Evolutionary conservation across 495 filamentous ascomycete species (phyloP).

Genomic region (Penicillium cosmopolitanum): DNA sequence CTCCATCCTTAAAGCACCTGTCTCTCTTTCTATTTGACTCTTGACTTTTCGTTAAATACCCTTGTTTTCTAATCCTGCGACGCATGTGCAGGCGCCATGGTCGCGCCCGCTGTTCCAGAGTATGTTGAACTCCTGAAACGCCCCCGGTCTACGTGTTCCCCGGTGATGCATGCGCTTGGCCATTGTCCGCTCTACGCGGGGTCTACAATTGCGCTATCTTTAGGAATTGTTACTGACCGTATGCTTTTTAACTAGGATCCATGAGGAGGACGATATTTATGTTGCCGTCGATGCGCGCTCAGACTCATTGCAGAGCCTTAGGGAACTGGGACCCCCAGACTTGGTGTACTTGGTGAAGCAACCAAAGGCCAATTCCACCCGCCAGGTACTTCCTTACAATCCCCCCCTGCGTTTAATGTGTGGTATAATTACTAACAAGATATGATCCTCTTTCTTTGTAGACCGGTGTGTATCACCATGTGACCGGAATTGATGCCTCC

Average conservation of each 20-base stretch:
- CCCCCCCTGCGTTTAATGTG: not conserved
- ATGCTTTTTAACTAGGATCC: slow-evolving; percentile 63
- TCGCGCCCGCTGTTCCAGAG: slow-evolving; percentile 89
- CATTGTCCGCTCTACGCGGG: slow-evolving; percentile 20
- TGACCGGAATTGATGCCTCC: slow-evolving; percentile 95
- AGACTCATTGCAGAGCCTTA: slow-evolving; percentile 77
- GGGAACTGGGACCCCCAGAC: slow-evolving; percentile 94
- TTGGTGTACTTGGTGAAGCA: slow-evolving; percentile 94
- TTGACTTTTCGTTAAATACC: slow-evolving; percentile 7
- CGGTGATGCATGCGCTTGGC: slow-evolving; percentile 31
- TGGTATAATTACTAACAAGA: slow-evolving; percentile 4
- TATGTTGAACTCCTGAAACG: slow-evolving; percentile 53
- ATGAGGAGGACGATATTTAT: slow-evolving; percentile 81
- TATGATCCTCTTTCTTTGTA: slow-evolving; percentile 36
- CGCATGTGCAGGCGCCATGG: slow-evolving; percentile 62
- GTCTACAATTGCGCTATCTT: slow-evolving; percentile 12
- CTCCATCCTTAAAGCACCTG: slow-evolving; percentile 12
- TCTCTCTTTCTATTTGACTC: slow-evolving; percentile 9
- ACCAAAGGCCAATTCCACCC: slow-evolving; percentile 57
- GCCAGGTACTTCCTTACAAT: slow-evolving; percentile 42
- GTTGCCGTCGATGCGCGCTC: slow-evolving; percentile 89
- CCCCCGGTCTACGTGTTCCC: slow-evolving; percentile 41
- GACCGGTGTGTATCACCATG: slow-evolving; percentile 96
- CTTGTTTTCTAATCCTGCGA: slow-evolving; percentile 9
- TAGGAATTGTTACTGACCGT: slow-evolving; percentile 24